A percentile compares a stretch with the other conserved stretches of the same genome.
These are phyloP conservation scores for Yarrowia sp. DNA, from an alignment of 805 yeast species.

Conservation along the genomic window DNA sequence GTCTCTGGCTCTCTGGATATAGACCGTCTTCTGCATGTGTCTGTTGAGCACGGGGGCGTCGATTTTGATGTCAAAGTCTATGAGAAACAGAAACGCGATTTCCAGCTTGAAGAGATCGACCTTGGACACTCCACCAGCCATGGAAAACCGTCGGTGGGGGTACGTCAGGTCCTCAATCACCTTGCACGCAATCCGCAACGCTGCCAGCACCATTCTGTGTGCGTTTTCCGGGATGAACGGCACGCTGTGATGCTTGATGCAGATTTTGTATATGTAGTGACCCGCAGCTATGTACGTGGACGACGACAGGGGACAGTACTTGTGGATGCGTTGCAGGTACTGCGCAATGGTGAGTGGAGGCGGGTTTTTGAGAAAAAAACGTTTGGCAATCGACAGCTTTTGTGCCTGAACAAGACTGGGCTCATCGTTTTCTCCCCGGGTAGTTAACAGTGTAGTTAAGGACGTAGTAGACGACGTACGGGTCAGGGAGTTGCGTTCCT, in stretches of 20 bases:
- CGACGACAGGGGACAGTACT: slow-evolving; percentile 41
- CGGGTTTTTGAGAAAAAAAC: slow-evolving; percentile 37
- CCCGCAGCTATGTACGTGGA: slow-evolving; percentile 42
- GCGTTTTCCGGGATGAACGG: slow-evolving; percentile 41
- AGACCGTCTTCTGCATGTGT: neutral
- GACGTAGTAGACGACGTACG: slow-evolving; percentile 13
- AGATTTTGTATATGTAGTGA: slow-evolving; percentile 37
- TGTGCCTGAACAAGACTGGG: slow-evolving; percentile 20
- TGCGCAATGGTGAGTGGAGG: slow-evolving; percentile 36
- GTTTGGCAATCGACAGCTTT: slow-evolving; percentile 31
- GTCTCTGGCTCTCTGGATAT: neutral
- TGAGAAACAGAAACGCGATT: slow-evolving; percentile 47
- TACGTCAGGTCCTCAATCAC: slow-evolving; percentile 48
- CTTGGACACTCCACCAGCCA: slow-evolving; percentile 47
- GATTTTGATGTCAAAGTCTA: slow-evolving; percentile 46
- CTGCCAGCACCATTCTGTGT: slow-evolving; percentile 46
- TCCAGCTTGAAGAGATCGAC: slow-evolving; percentile 49
- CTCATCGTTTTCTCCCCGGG: slow-evolving; percentile 3
- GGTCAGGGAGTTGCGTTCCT: neutral
- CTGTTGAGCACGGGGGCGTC: slow-evolving; percentile 14
- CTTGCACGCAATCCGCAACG: slow-evolving; percentile 47
- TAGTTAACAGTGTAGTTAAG: neutral
- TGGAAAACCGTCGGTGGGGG: slow-evolving; percentile 46
- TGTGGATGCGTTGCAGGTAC: slow-evolving; percentile 40
- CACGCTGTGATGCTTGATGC: slow-evolving; percentile 35